Base-by-base conservation (phyloP, 495 filamentous ascomycete genomes). In the Usnea hakonensis region DNA sequence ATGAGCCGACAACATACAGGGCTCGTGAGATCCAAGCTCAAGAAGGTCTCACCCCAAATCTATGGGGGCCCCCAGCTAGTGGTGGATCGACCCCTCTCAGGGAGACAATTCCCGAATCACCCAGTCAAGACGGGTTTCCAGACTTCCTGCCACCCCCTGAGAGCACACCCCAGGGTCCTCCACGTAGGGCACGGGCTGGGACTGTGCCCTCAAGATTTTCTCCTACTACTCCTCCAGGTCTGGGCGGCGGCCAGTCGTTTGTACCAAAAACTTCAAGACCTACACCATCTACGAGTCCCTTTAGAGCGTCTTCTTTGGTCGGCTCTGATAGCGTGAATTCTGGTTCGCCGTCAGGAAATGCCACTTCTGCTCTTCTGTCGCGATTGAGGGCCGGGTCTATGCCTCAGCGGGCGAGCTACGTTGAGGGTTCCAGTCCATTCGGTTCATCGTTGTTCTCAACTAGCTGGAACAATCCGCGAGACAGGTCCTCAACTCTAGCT, bases 1-100 rank as follows among this genome's bases (percentile, higher is more conserved):
- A 56, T 52, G 52, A 35, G 16, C 36, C 50, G 50, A 14, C 55
- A 66, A 41, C 19, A 50, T 57, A 57, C 69, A 96, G 93, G 65
- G 91, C 95, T 44, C 83, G 94, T 74, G 94, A 98, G 72, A 96
- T 97, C 64, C 95, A 97, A 77, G 91, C 91, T 41, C 91, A 97
- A 76, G 95, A 97, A 80, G 92, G 91, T 46, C 74, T 95, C 64
- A 85, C 87, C 65, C 81, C 90, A 56, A 90, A 89, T 72, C 85
- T 92, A 33, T 97, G 95, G 94, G 93, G 91, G 35, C 92, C 94
- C 43, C 94, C 94, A 58, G 93, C 95, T 37, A 95, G 91, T 72
- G 92, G 91, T 60, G 88, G 95, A 77, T 96, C 94, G 52, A 97
- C 94, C 26, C 95, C 94, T 64, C 82, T 98, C 61, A 89, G 94